Conservation (phyloP, 140 eudicot genomes). For the Flaveria floridana region DNA sequence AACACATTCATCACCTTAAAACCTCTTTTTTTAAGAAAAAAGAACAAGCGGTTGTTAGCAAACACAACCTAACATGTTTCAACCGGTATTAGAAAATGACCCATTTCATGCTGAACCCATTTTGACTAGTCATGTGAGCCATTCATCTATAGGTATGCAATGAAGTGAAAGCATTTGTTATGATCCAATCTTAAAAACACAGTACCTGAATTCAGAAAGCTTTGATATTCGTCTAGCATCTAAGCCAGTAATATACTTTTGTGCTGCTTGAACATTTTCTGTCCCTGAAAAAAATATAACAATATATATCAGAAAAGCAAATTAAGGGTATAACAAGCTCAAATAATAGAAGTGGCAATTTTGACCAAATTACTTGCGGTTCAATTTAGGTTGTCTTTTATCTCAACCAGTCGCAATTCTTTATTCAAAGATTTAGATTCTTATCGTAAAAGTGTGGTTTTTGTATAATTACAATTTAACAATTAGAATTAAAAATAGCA, state of each 20-base stretch:
- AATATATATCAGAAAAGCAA: background rate
- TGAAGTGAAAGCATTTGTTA: background rate
- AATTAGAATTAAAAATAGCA: background rate
- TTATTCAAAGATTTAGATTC: background rate
- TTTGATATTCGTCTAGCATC: conserved; percentile 94
- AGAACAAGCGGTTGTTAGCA: background rate
- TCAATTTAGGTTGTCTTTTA: background rate
- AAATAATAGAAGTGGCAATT: background rate
- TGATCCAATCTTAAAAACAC: background rate
- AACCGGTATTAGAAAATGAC: no score
- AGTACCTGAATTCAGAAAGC: conserved; percentile 82
- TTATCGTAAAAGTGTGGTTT: background rate
- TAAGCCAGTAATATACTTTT: conserved; percentile 84
- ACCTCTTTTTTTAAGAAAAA: background rate
- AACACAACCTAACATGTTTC: no score
- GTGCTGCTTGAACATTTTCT: conserved; percentile 90
- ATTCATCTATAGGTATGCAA: background rate
- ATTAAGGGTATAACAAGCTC: background rate
- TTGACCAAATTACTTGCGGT: background rate
- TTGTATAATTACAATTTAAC: background rate
- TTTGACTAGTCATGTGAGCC: no score
- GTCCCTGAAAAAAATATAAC: conserved; percentile 46
- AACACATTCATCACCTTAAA: background rate
- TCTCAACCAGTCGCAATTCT: background rate
- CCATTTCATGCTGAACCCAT: background rate